These are phyloP conservation scores for Botrytis pseudocinerea DNA, from an alignment of 2,329 filamentous ascomycete species.

Conservation along the genomic window DNA sequence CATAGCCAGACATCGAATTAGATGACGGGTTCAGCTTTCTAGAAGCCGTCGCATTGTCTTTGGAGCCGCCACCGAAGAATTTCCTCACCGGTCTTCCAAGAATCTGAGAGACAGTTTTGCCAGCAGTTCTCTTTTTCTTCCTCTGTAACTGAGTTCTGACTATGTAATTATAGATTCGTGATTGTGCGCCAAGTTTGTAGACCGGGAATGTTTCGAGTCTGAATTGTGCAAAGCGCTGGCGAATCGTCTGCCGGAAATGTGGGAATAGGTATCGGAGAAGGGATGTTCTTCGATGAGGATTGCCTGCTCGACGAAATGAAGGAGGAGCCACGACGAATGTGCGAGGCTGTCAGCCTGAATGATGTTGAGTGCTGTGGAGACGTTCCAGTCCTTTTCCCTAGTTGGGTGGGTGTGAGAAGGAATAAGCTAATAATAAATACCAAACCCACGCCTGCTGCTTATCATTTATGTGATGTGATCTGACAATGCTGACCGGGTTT, in stretches of 20 bases:
- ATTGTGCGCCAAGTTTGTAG: conserved; percentile 70
- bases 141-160: conserved; percentile 62
- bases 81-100: conserved; percentile 35
- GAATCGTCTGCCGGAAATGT: conserved; percentile 20
- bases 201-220: conserved; percentile 73
- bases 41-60: conserved; percentile 43
- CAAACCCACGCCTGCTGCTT: not conserved
- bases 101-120: conserved; percentile 37
- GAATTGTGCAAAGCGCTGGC: conserved; percentile 49
- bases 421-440: not conserved
- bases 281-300: conserved; percentile 14
- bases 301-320: conserved; percentile 28
- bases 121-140: conserved; percentile 46
- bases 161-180: conserved; percentile 73
- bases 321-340: conserved; percentile 23
- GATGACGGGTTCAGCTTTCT: conserved; percentile 37
- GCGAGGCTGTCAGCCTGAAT: conserved; percentile 6
- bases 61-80: conserved; percentile 40
- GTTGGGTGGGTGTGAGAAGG: not conserved
- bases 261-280: conserved; percentile 32
- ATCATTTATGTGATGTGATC: not conserved
- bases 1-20: conserved; percentile 41
- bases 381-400: conserved; percentile 7
- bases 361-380: not conserved
- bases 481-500: not conserved